Conservation (phyloP, 2,329 filamentous ascomycete genomes). For the Ascosphaera pollenicola region DNA sequence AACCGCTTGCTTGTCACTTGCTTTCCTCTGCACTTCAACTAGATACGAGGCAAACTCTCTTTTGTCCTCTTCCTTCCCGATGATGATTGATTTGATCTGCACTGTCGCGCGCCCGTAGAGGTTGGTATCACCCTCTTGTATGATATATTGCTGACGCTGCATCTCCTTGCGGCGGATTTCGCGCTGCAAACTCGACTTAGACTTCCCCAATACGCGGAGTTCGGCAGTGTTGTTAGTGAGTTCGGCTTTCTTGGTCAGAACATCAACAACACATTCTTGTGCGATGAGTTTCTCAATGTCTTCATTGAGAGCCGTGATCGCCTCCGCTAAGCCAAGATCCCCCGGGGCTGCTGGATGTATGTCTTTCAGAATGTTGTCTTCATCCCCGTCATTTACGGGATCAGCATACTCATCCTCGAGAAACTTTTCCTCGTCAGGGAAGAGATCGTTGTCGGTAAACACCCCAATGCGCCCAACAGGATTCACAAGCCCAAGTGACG, state of each 20-base stretch:
- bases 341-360: slow-evolving; percentile 89
- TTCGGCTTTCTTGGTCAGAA: slow-evolving; percentile 80
- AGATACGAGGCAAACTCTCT: slow-evolving; percentile 87
- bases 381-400: slow-evolving; percentile 31
- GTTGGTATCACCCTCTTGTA: slow-evolving; percentile 96
- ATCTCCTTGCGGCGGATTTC: slow-evolving; percentile 89
- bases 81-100: slow-evolving; percentile 78
- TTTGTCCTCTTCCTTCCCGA: slow-evolving; percentile 77
- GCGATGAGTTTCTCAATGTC: slow-evolving; percentile 77
- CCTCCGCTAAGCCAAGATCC: slow-evolving; percentile 79
- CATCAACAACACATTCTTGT: slow-evolving; percentile 81
- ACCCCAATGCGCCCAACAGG: slow-evolving; percentile 73
- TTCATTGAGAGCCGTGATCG: slow-evolving; percentile 65
- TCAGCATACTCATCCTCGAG: slow-evolving; percentile 72
- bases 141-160: slow-evolving; percentile 87
- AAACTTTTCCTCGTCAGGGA: slow-evolving; percentile 69
- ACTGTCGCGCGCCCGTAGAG: slow-evolving; percentile 79
- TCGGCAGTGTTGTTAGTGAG: slow-evolving; percentile 93
- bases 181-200: slow-evolving; percentile 74
- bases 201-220: slow-evolving; percentile 76
- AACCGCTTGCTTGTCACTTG: slow-evolving; percentile 91
- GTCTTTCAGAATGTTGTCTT: slow-evolving; percentile 49
- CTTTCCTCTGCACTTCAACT: slow-evolving; percentile 72
- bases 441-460: slow-evolving; percentile 82
- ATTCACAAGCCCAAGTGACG: slow-evolving; percentile 77